A percentile compares a stretch with the other conserved stretches of the same genome.
phyloP scores from a whole-genome alignment of 768 basidiomycete species.

The Termitomyces sp. region DNA sequence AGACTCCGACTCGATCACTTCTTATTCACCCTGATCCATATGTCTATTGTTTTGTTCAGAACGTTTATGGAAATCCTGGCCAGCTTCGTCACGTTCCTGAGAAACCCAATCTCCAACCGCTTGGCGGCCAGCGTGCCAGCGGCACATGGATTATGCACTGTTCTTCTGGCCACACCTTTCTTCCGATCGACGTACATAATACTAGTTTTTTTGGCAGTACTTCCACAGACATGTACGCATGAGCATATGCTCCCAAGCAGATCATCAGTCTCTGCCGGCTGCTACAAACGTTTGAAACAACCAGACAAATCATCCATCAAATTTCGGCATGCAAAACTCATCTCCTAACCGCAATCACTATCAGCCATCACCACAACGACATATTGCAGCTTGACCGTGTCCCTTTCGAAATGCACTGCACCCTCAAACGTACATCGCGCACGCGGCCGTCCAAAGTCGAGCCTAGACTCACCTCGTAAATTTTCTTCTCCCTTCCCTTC shows the following conservation, averaged over 20 bases:
- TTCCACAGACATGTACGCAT: not conserved
- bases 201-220: too few relatives aligned
- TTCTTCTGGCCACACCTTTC: too few relatives aligned
- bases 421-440: too few relatives aligned
- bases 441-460: too few relatives aligned
- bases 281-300: not conserved
- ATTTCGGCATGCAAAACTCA: not conserved
- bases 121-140: too few relatives aligned
- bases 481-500: not conserved
- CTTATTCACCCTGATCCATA: not conserved
- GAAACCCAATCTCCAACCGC: not conserved
- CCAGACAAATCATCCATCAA: not conserved
- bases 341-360: not conserved
- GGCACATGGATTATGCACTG: not conserved
- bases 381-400: not conserved
- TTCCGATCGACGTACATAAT: not conserved
- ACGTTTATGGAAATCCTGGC: not conserved
- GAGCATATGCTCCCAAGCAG: not conserved
- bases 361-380: not conserved
- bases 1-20: conserved; percentile 15
- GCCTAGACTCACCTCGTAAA: not conserved
- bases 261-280: not conserved
- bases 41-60: not conserved
- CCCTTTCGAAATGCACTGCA: not conserved
- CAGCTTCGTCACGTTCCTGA: not conserved